These are phyloP conservation scores for Geotrichum fermentans DNA, from an alignment of 1,139 yeast species.

Conservation along the genomic window DNA sequence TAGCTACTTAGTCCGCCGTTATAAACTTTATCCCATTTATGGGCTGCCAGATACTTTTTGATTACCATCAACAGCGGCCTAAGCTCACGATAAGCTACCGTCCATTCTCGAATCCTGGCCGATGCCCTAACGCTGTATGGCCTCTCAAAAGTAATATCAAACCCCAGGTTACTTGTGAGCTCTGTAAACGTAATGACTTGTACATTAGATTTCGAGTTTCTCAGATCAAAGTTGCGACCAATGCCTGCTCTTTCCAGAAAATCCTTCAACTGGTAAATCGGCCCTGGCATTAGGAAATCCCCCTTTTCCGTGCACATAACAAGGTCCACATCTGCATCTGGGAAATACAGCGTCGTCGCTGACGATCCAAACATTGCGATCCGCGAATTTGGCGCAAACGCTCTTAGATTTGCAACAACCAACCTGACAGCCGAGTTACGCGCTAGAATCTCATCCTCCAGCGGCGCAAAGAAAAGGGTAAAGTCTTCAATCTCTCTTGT, in stretches of 20 bases:
- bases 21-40: constrained; percentile 82
- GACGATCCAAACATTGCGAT: constrained; percentile 90
- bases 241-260: constrained; percentile 57
- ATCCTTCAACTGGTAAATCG: constrained; percentile 71
- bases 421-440: constrained; percentile 65
- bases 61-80: constrained; percentile 79
- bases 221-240: constrained; percentile 71
- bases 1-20: constrained; percentile 96
- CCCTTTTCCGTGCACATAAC: constrained; percentile 68
- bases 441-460: constrained; percentile 62
- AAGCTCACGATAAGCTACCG: constrained; percentile 66
- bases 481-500: constrained; percentile 85
- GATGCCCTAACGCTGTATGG: constrained; percentile 86
- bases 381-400: constrained; percentile 76
- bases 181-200: constrained; percentile 94
- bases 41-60: constrained; percentile 77
- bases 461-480: constrained; percentile 82
- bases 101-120: constrained; percentile 70
- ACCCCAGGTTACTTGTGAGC: constrained; percentile 61
- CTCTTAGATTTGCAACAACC: constrained; percentile 52
- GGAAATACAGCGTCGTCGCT: constrained; percentile 90
- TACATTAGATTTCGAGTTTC: constrained; percentile 82
- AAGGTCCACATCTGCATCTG: constrained; percentile 96
- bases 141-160: constrained; percentile 90
- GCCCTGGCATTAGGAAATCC: constrained; percentile 54